Evolutionary conservation across 1,284 basidiomycete species (phyloP), one percentile per base, ranked within the genome.

Genomic region (Agaricales sp.): DNA sequence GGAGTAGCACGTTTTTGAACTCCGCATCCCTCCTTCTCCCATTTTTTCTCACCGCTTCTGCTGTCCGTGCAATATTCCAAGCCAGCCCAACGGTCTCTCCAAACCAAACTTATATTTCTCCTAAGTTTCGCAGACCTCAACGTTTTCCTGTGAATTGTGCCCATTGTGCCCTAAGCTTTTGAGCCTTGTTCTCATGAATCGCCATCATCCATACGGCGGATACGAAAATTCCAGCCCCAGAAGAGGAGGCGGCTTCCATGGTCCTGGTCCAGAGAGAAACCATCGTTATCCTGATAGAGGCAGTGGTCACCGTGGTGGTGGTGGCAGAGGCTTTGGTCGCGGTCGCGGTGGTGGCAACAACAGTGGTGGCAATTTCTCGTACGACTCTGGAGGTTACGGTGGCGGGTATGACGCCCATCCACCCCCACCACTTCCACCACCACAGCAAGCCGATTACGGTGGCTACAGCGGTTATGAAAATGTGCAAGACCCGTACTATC

Each of bases 401-500:
- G 30, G 30, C 30, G 8, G n/a, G 8, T 35, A 35, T 35, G 30
- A 35, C 30, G 8, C 30, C 30, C 30, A 35, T n/a, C 11, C 30
- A 8, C 30, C 30, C n/a, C 11, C 30, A 35, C 30, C 30, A 11
- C 8, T 35, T n/a, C n/a, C n/a, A n/a, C n/a, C n/a, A n/a, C n/a
- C n/a, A n/a, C n/a, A n/a, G n/a, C n/a, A n/a, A n/a, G n/a, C n/a
- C n/a, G n/a, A n/a, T n/a, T 64, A 58, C 64, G 47, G 47, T 18
- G 47, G 47, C 30, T 39, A 41, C 37, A 37, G 47, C 37, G 62
- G n/a, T 8, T 35, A 35, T 57, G 59, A 72, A 57, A 82, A 82
- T 75, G 74, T 68, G 25, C 78, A 80, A 73, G 75, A 78, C 58
- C 59, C 75, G 53, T 82, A 76, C 69, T 86, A 82, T 70, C 63